These are phyloP conservation scores for Hyaloscypha variabilis DNA, from an alignment of 495 filamentous ascomycete species.

Conservation along the genomic window DNA sequence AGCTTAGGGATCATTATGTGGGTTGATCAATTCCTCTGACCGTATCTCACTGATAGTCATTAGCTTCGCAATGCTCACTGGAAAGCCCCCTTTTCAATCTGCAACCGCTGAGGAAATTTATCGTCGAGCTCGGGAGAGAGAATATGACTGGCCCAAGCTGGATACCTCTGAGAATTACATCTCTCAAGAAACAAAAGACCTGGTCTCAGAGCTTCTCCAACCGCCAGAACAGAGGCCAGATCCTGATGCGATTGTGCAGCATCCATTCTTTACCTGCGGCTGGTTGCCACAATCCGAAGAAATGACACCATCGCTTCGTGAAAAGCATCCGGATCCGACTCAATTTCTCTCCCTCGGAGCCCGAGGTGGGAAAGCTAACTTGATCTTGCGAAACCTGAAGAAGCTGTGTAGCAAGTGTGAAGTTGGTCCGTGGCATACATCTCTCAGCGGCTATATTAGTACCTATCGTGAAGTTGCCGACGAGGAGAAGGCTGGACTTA, in stretches of 20 bases:
- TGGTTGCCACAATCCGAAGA: slow-evolving; percentile 55
- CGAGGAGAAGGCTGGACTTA: slow-evolving; percentile 71
- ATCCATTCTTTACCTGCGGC: slow-evolving; percentile 74
- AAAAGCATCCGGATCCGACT: slow-evolving; percentile 42
- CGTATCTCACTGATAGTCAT: slow-evolving; percentile 12
- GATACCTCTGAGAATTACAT: slow-evolving; percentile 52
- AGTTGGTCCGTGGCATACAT: slow-evolving; percentile 51
- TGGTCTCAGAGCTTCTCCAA: slow-evolving; percentile 75
- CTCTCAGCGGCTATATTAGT: slow-evolving; percentile 51
- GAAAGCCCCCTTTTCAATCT: slow-evolving; percentile 88
- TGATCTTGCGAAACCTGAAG: slow-evolving; percentile 30
- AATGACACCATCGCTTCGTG: slow-evolving; percentile 52
- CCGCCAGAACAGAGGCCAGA: slow-evolving; percentile 74
- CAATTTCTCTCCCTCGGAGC: slow-evolving; percentile 27
- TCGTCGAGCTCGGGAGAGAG: slow-evolving; percentile 67
- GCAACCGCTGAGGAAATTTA: slow-evolving; percentile 87
- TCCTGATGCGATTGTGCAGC: slow-evolving; percentile 80
- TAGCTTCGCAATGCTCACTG: slow-evolving; percentile 86
- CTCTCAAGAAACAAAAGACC: slow-evolving; percentile 65
- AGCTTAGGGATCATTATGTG: slow-evolving; percentile 95
- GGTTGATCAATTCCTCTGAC: slow-evolving; percentile 34
- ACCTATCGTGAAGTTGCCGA: slow-evolving; percentile 68
- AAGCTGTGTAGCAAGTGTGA: slow-evolving; percentile 35
- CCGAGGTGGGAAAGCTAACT: slow-evolving; percentile 23
- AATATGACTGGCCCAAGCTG: slow-evolving; percentile 75